Evolutionary conservation across 108 stramenopile species (phyloP), one percentile per base, ranked within the genome.

Genomic region (Nannochloropsis salina): DNA sequence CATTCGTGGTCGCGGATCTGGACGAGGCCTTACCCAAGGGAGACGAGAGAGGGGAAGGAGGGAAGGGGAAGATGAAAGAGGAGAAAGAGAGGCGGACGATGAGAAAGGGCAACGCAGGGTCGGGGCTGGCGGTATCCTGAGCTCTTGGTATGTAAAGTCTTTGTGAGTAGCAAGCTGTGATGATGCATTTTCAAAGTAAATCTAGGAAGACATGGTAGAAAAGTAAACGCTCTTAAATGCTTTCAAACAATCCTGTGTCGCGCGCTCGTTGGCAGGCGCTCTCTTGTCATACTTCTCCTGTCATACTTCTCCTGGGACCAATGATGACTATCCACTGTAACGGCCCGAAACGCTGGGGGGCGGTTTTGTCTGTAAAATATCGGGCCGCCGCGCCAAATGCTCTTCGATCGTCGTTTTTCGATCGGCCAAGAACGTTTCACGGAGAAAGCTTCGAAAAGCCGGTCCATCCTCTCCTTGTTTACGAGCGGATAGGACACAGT

Each of bases 381-480:
- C 61, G 20, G 61, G 61, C 61, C 61, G 15, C 61, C 61, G 61
- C 21, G 9, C n/a, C 83, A 95, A 74, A 86, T 94, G 95, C 74
- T 92, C 88, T 80, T 93, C 80, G 21, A 95, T 45, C 8, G 93
- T 94, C 20, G 94, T 96, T 47, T 20, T 88, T 41, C 95, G 88
- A 89, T 96, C 94, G 21, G 92, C 93, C 80, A 95, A 84, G 83
- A 86, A 94, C 20, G 94, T 95, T 44, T 95, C 94, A 86, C 95
- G 93, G 3, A 96, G 79, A 83, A 96, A 95, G 42, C 93, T 93
- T 31, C 93, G 84, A 44, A 93, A 90, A 81, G 94, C 94, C 42
- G n/a, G 84, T 85, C 61, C 61, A 4, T 74, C 61, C 6, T 74
- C 1, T 8, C 94, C 94, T 91, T 90, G 87, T 2, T 86, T 86